Evolutionary conservation across 371 early-diverging fungal genomes (phyloP).

Genomic region (Mortierella sp.): DNA sequence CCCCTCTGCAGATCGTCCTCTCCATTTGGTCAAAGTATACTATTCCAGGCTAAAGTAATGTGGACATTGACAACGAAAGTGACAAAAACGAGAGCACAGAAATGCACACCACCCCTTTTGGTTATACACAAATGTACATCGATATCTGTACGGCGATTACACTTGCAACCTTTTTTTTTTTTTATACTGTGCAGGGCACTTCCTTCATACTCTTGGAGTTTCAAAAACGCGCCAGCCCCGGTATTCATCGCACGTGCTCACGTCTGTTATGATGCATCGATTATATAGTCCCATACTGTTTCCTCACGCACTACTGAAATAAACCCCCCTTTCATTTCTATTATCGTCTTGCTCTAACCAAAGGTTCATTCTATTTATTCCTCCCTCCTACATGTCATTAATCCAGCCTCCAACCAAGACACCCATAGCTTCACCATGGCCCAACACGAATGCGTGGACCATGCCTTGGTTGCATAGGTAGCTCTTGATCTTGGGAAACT

Average conservation of each 20-base stretch:
- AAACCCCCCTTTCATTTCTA: too few species aligned
- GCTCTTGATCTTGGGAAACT: slow-evolving; percentile 73
- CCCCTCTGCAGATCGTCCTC: too few species aligned
- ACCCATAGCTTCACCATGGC: slow-evolving; percentile 59
- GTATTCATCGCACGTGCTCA: too few species aligned
- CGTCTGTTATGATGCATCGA: not conserved
- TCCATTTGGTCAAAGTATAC: not conserved
- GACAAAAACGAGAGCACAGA: not conserved
- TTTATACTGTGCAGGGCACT: not conserved
- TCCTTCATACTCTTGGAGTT: not conserved
- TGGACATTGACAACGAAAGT: too few species aligned
- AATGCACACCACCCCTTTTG: too few species aligned
- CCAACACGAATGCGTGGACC: slow-evolving; percentile 83
- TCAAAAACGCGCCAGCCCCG: not conserved
- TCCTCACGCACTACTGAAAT: too few species aligned
- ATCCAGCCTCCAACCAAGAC: slow-evolving; percentile 50
- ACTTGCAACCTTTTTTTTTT: not conserved
- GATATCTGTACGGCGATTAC: not conserved
- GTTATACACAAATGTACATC: too few species aligned
- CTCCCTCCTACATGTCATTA: slow-evolving; percentile 37
- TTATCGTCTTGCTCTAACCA: too few species aligned
- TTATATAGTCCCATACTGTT: too few species aligned
- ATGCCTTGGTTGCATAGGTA: slow-evolving; percentile 75
- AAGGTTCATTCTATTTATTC: too few species aligned
- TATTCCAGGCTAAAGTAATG: not conserved